Evolutionary conservation across 2,329 filamentous ascomycete genomes (phyloP), one percentile per base, ranked within the genome.

Genomic region (Cadophora luteo-olivacea): DNA sequence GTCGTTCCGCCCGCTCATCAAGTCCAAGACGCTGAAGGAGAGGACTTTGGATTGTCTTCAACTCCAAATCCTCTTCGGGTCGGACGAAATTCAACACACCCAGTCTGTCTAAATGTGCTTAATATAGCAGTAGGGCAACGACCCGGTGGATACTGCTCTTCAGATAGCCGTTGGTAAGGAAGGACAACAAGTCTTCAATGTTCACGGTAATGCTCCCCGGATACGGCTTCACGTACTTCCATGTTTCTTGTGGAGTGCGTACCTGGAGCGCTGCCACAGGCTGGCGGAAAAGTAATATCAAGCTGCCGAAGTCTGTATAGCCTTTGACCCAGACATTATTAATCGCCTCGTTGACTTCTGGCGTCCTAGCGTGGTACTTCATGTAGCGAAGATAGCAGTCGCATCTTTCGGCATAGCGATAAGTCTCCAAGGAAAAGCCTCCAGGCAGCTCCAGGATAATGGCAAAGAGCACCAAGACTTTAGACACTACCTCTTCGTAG

Each of bases 321-420:
- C 85, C 85, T 0, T 79, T 79, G 0, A 80, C 80, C 73, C 84
- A 86, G 2, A 86, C 77, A 36, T 79, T 76, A 0, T 81, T 81
- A 0, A 81, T 78, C 57, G 78, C 78, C 57, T 80, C 79, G 69
- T 83, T 84, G n/a, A 84, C 82, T 22, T 84, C 81, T 0, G 79
- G 75, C 0, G 79, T 81, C 61, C 85, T 83, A 0, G 82, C 80
- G 14, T 82, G 80, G 70, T 88, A 88, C 68, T 84, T 82, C 85
- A 89, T 89, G 75, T 88, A 89, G 3, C 88, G 83, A 7, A 89
- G 79, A 66, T 89, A 86, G 36, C 85, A 85, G 68, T 89, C 86
- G 22, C 85, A 82, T 38, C 84, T 81, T 7, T 82, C 80, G 3
- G 86, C 81, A 76, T 89, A 90, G 25, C 79, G 80, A 76, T 90